Base-by-base conservation (phyloP, 2,329 filamentous ascomycete species). In the Fusarium burgessii region DNA sequence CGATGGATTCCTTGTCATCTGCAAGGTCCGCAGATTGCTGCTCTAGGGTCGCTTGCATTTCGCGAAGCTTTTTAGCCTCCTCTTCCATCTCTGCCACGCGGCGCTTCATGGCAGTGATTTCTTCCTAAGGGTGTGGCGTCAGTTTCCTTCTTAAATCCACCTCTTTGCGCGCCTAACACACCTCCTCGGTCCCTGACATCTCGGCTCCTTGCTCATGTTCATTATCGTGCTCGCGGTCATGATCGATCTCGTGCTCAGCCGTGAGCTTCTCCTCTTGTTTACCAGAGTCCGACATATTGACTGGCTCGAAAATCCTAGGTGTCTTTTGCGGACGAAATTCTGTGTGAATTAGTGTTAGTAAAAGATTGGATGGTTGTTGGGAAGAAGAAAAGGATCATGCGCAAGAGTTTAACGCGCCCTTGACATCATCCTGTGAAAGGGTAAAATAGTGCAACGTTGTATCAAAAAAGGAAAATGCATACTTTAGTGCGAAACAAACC, bases 1-100 rank as follows among this genome's bases (percentile, higher is more conserved):
- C 96, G 65, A 99, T 91, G 74, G 98, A 97, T 81, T 98, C 95
- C 83, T 97, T 97, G 84, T 95, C 94, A 80, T 98, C 96, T 73
- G 92, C 90, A 68, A 96, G 87, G 75, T 93, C 93, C 72, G 94
- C 91, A 70, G 90, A 91, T 77, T 96, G 92, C 79, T 95, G 91
- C 80, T 98, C 95, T 68, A 98, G 88, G 58, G 88, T 91, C 59
- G 91, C 91, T 80, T 96, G 93, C 93, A 96, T 95, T 82, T 95
- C 93, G 73, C 93, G 89, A 58, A 96, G 87, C 82, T 95, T 95
- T 64, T 92, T 92, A 8, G 93, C 93, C 84, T 96, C 93, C 77
- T 93, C 92, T 84, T 96, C 93, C 93, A 96, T 96, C 84, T 96
- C 93, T 71, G 92, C 93, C 70, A 96, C 93, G 74, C 93, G 88